phyloP scores from a whole-genome alignment of 176 grass and related monocot species.

The Urochloa ruziziensis region DNA sequence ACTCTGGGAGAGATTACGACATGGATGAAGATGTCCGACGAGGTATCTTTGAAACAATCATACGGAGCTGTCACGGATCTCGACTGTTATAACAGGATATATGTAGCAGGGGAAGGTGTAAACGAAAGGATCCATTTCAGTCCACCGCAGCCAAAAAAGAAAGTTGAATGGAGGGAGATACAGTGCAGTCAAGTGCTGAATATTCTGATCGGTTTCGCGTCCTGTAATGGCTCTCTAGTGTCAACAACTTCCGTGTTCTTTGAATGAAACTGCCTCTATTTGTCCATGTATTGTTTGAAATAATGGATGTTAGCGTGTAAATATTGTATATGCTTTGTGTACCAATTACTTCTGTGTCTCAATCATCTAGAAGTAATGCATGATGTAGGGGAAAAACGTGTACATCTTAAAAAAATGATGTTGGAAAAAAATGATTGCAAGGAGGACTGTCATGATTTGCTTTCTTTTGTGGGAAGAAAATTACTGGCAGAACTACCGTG shows the following conservation, averaged over 20 bases:
- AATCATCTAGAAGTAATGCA: background rate
- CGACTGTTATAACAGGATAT: no score
- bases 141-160: background rate
- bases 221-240: background rate
- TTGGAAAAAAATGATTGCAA: background rate
- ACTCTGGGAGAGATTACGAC: conserved; percentile 1
- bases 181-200: background rate
- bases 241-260: background rate
- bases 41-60: conserved; percentile 22
- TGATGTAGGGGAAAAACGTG: background rate
- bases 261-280: background rate
- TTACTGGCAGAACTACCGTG: no score
- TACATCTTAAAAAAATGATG: background rate
- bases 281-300: background rate
- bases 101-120: background rate
- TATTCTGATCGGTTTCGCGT: background rate
- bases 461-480: background rate
- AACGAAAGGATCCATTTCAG: background rate
- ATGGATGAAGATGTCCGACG: background rate
- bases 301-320: background rate
- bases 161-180: no score
- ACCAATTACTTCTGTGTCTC: background rate
- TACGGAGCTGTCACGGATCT: background rate
- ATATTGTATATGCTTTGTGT: background rate
- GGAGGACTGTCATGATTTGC: background rate